Evolutionary conservation across 1,284 basidiomycete species (phyloP).

Genomic region (Serendipita sp.): DNA sequence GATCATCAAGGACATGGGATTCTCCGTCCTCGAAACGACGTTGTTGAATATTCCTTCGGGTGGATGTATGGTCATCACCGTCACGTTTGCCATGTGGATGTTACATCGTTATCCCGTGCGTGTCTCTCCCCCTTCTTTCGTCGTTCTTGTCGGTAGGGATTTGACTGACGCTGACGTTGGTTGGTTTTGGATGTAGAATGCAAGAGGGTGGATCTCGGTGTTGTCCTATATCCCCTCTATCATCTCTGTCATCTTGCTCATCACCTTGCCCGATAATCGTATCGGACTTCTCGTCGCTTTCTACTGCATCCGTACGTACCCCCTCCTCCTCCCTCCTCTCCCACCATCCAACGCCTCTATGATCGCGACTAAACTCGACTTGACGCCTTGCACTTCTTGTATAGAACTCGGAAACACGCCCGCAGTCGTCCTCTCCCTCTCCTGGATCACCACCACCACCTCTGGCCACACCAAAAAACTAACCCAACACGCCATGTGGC

Average conservation of each 20-base stretch:
- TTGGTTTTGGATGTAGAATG: slow-evolving; percentile 13
- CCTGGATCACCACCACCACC: slow-evolving; percentile 21
- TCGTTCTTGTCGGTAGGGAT: slow-evolving; percentile 3
- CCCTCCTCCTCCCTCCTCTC: neutral
- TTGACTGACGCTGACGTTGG: neutral
- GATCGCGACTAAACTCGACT: neutral
- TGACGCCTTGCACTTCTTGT: neutral
- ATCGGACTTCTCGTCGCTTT: slow-evolving; percentile 16
- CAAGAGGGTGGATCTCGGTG: slow-evolving; percentile 16
- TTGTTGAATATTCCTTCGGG: slow-evolving; percentile 29
- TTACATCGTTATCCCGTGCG: slow-evolving; percentile 15
- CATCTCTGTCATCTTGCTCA: slow-evolving; percentile 19
- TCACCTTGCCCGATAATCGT: slow-evolving; percentile 18
- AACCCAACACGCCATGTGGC: slow-evolving; percentile 20
- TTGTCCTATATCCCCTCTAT: slow-evolving; percentile 20
- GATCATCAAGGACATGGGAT: slow-evolving; percentile 28
- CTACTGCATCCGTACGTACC: slow-evolving; percentile 14
- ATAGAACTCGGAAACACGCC: slow-evolving; percentile 16
- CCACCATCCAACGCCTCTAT: neutral
- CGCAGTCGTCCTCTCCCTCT: slow-evolving; percentile 20
- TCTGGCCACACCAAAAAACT: slow-evolving; percentile 23
- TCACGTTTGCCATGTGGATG: slow-evolving; percentile 1
- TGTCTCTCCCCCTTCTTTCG: slow-evolving; percentile 15
- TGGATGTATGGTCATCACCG: slow-evolving; percentile 14
- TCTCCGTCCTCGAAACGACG: slow-evolving; percentile 26